Evolutionary conservation across 352 stramenopile species (phyloP), one percentile per base, ranked within the genome.

Genomic region (Phytophthora fragariae): DNA sequence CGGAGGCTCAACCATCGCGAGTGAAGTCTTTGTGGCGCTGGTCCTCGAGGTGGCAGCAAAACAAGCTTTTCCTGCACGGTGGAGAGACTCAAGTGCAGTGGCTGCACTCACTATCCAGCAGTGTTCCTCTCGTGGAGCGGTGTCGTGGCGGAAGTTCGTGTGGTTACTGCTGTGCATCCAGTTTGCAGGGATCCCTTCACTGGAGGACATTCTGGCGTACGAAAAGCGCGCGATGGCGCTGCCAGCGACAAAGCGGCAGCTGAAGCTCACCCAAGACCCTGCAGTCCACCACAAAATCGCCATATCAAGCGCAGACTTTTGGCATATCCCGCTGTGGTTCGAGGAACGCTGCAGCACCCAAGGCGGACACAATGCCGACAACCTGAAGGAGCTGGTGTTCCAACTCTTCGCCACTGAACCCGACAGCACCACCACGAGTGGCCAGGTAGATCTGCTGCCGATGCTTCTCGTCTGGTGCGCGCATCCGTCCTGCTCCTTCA

Each of bases 391-490:
- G 2, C 39, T 89, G n/a, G 29, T 83, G 9, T 82, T 84, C n/a
- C 53, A 66, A 19, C 72, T 92, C 12, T 84, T 86, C 53, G 24
- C 64, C 12, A 66, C 46, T 29, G 10, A 19, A 37, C 58, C 49
- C 56, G 56, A 14, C 12, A 4, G 19, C 7, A 41, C 55, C 3
- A 27, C 55, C 1, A 24, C 27, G 17, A 27, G 1, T 27, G 35
- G 17, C 46, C 39, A 74, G 5, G 29, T 83, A 10, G 37, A 50
- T 39, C 57, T 86, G 15, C 6, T 81, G 14, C 44, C 72, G 1
- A 82, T 89, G 80, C 59, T 87, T 31, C 68, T 89, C 11, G 50
- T 33, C n/a, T 87, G 75, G 77, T 84, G 79, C 27, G 19, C 65
- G 9, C 57, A 83, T 50, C 79, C 82, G 14, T 68, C 61, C 15